Conservation (phyloP, 257 asterid genomes). For the Solanum sejunctum region DNA sequence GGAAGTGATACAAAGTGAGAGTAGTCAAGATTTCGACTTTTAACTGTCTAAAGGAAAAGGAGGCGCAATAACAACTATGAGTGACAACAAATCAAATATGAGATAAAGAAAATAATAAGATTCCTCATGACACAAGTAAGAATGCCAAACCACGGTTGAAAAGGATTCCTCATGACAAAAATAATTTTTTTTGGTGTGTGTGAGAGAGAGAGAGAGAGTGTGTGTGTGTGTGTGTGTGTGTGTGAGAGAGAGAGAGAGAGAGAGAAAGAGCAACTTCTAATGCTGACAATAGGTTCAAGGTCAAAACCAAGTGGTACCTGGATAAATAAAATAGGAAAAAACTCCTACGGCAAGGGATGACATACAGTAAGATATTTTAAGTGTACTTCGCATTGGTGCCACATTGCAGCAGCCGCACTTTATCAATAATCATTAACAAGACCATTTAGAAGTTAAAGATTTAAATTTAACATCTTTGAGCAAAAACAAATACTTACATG, state of each 20-base stretch:
- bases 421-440: background rate
- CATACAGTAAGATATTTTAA: background rate
- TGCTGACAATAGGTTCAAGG: background rate
- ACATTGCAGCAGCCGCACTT: background rate
- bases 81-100: background rate
- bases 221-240: background rate
- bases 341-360: background rate
- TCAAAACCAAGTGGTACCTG: background rate
- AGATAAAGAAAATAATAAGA: background rate
- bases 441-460: background rate
- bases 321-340: background rate
- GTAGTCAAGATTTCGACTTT: conserved; percentile 66
- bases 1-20: conserved; percentile 98
- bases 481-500: background rate
- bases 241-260: background rate
- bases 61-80: background rate
- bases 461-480: background rate
- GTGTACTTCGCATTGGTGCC: background rate
- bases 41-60: conserved; percentile 47
- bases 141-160: background rate
- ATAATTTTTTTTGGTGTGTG: background rate
- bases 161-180: background rate
- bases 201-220: background rate
- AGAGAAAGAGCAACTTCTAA: background rate
- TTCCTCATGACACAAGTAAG: background rate